Percentiles rank a stretch among this genome's conserved stretches.
phyloP scores from a whole-genome alignment of 345 rosid species.

The Pelargonium nanum region DNA sequence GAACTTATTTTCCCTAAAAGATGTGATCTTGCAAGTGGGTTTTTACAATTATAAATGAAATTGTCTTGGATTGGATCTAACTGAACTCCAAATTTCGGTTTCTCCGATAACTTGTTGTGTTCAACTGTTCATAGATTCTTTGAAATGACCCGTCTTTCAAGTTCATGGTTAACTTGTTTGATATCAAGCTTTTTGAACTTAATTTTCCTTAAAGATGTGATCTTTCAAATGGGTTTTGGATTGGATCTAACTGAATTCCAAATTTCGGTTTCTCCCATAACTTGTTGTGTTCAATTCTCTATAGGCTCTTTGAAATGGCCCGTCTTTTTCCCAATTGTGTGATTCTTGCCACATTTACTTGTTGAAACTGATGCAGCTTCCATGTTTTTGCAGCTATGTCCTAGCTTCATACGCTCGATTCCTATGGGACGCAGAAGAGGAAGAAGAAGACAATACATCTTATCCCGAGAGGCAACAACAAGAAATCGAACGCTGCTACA shows the following conservation, averaged over 20 bases:
- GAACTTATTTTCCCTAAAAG: no score
- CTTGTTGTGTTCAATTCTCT: background rate
- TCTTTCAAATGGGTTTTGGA: no score
- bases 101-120: no score
- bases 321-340: background rate
- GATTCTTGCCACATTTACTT: background rate
- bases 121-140: background rate
- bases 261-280: no score
- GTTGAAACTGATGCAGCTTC: background rate
- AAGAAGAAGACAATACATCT: slow-evolving; percentile 19
- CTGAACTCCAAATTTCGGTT: no score
- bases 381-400: slow-evolving; percentile 34
- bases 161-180: no score
- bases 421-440: slow-evolving; percentile 61
- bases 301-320: background rate
- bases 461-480: background rate
- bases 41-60: no score
- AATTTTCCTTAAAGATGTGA: no score
- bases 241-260: no score
- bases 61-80: no score
- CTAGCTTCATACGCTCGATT: slow-evolving; percentile 67
- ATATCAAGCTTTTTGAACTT: no score
- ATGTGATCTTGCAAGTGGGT: no score
- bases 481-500: background rate
- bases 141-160: background rate